Evolutionary conservation across 768 basidiomycete species (phyloP).

Genomic region (Lentinula guzmanii): DNA sequence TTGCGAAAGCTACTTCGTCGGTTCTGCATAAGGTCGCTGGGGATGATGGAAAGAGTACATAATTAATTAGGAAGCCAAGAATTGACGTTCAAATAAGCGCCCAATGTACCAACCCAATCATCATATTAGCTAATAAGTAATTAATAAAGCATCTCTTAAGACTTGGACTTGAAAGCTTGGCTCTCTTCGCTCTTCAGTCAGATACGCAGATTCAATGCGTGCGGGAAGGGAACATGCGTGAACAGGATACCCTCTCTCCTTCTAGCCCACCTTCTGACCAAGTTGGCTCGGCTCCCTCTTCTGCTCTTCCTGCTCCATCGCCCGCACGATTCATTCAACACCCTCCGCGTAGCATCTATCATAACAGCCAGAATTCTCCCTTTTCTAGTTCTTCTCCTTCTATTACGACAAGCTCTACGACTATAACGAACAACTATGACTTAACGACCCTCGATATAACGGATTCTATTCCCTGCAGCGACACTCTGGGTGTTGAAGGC

Average conservation of each 20-base stretch:
- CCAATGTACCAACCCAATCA: too few species aligned
- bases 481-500: background rate
- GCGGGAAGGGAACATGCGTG: background rate
- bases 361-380: background rate
- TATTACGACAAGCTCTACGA: slow-evolving; percentile 1
- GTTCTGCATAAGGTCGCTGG: background rate
- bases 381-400: background rate
- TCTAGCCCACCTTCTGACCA: background rate
- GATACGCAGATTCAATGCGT: background rate
- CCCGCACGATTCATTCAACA: slow-evolving; percentile 21
- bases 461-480: background rate
- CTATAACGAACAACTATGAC: slow-evolving; percentile 3
- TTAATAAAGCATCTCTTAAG: too few species aligned
- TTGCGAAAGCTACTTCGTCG: background rate
- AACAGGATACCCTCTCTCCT: background rate
- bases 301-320: slow-evolving; percentile 8
- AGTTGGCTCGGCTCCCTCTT: background rate
- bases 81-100: too few species aligned
- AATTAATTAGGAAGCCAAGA: background rate
- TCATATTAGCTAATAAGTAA: too few species aligned
- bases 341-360: background rate
- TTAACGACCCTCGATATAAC: slow-evolving; percentile 4
- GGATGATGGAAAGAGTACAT: background rate
- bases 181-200: background rate
- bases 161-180: too few species aligned